Base-by-base conservation (phyloP, 306 rosid genomes). In the Alnus rubra region DNA sequence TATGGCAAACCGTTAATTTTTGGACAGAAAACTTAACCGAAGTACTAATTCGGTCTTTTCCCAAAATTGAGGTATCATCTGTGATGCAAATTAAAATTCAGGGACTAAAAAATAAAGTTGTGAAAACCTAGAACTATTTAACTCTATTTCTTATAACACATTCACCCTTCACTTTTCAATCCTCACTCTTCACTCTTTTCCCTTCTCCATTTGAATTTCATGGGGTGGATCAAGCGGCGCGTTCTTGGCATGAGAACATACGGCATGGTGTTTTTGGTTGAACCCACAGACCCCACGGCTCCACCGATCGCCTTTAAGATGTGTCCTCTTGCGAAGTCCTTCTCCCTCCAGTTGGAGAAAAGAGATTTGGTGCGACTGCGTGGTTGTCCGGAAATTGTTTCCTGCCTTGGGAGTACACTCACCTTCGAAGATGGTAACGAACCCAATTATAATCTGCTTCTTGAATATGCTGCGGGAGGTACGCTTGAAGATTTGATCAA, bases 191-290 rank as follows among this genome's bases (percentile, higher is more conserved):
- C 35, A 33, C 35, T 42, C 7, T 42, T 6, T 42, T n/a, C 7
- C 86, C 90, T 71, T 82, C 82, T 49, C 52, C 13, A 14, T 49
- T 48, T 12, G 51, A 3, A n/a, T 48, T 49, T 12, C 52, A 65
- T 65, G 71, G 71, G 3, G 30, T 65, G 45, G 71, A 6, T 6
- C 14, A 65, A 37, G 71, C 37, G 9, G 9, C 5, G 19, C 0
- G 71, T 65, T 65, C 71, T 65, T 12, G 71, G 71, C 33, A 14
- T 35, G 30, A 49, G 28, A 4, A 28, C 48, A 9, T 65, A 30
- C 45, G 71, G 71, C 8, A 33, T 9, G 42, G 71, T 65, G n/a
- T 35, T 9, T 14, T 37, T 28, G 18, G 71, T 10, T 7, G 18
- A 28, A 28, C n/a, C 28, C 47, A 11, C 28, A 4, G 19, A 12